Conservation (phyloP, 78 protist genomes). For the Dictyostelium purpureum region DNA sequence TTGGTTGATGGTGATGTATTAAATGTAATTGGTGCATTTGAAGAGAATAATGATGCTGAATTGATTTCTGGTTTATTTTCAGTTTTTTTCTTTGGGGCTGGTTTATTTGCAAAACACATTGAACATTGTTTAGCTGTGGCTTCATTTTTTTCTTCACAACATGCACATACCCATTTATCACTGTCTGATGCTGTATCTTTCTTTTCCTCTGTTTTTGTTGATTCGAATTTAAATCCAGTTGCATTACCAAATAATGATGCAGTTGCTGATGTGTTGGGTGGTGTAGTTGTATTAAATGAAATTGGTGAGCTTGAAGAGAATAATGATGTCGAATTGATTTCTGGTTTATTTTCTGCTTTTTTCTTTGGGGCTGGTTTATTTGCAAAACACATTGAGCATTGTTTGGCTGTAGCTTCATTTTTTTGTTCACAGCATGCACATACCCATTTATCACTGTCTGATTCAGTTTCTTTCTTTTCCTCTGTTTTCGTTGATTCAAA, state of each 20-base stretch:
- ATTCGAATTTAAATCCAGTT: background rate
- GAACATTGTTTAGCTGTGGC: background rate
- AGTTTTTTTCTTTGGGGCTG: background rate
- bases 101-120: constrained; percentile 12
- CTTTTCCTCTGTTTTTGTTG: background rate
- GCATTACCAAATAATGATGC: background rate
- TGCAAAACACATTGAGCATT: constrained; percentile 22
- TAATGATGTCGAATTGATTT: too few species aligned
- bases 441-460: background rate
- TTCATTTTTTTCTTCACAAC: constrained; percentile 5
- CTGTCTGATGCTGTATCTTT: background rate
- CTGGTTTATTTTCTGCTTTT: background rate
- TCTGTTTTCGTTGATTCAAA: background rate
- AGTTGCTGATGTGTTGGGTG: background rate
- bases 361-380: background rate
- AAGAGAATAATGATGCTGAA: background rate
- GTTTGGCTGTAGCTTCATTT: background rate
- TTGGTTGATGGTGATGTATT: background rate
- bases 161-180: background rate
- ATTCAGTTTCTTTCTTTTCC: background rate
- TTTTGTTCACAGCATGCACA: constrained; percentile 65
- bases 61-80: background rate
- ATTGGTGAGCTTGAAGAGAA: too few species aligned
- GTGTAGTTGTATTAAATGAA: background rate
- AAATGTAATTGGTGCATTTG: background rate